Conservation (phyloP, 192 early-diverging fungal genomes). For the Linnemannia zychae region DNA sequence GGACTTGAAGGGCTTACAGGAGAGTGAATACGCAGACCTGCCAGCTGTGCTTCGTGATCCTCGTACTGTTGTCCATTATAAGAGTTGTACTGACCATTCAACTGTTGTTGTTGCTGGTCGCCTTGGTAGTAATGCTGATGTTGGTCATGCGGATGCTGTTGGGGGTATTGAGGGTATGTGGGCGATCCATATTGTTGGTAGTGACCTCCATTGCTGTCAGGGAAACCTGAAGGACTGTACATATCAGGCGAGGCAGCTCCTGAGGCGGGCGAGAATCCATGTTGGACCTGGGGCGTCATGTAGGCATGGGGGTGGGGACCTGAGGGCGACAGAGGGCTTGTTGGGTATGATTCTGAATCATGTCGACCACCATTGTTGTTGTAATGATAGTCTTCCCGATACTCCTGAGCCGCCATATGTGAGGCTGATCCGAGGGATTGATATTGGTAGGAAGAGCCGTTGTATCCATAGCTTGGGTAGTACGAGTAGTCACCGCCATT, state of each 20-base stretch:
- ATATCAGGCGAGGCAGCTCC: constrained; percentile 40
- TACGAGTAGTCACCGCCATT: constrained; percentile 42
- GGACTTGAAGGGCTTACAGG: constrained; percentile 38
- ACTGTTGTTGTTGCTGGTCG: constrained; percentile 20
- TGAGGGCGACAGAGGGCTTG: constrained; percentile 38
- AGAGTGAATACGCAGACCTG: constrained; percentile 40
- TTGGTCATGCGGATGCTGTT: constrained; percentile 27
- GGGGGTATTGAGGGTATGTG: constrained; percentile 38
- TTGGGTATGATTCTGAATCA: constrained; percentile 37
- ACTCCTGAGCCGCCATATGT: constrained; percentile 36
- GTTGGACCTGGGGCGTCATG: constrained; percentile 38
- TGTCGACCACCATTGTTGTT: constrained; percentile 33
- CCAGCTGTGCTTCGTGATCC: constrained; percentile 50
- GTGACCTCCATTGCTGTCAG: constrained; percentile 21
- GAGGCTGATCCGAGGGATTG: constrained; percentile 50
- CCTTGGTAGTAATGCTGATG: constrained; percentile 11
- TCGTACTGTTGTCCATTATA: constrained; percentile 22
- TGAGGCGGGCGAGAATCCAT: constrained; percentile 40
- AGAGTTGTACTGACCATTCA: constrained; percentile 3
- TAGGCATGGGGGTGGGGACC: constrained; percentile 16
- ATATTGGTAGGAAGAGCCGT: constrained; percentile 41
- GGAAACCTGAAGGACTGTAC: constrained; percentile 45
- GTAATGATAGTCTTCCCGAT: constrained; percentile 9
- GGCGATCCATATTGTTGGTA: constrained; percentile 32
- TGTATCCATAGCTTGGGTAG: constrained; percentile 38